Evolutionary conservation across 1,284 basidiomycete genomes (phyloP).

Genomic region (Leccinum pachyderme): DNA sequence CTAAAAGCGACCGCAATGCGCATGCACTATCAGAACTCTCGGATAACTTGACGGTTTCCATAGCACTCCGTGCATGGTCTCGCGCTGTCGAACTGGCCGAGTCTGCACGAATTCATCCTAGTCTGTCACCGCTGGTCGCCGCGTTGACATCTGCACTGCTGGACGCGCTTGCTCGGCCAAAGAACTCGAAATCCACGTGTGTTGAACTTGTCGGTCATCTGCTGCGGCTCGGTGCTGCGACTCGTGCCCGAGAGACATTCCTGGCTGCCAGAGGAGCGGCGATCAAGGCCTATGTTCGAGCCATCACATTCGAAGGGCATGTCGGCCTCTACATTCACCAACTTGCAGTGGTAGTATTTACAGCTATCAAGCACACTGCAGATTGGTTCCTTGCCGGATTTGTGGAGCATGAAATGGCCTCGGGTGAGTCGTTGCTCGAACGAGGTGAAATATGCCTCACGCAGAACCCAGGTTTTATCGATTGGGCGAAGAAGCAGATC

Average conservation of each 20-base stretch:
- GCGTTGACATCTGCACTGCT: slow-evolving; percentile 75
- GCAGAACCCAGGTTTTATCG: slow-evolving; percentile 71
- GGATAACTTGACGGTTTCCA: slow-evolving; percentile 89
- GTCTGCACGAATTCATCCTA: slow-evolving; percentile 70
- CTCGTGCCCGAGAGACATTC: slow-evolving; percentile 71
- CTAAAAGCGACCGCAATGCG: slow-evolving; percentile 73
- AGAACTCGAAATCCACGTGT: slow-evolving; percentile 77
- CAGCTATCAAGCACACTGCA: slow-evolving; percentile 89
- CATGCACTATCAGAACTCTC: slow-evolving; percentile 89
- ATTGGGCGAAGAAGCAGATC: slow-evolving; percentile 91
- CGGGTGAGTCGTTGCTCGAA: slow-evolving; percentile 47
- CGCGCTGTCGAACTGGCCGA: slow-evolving; percentile 83
- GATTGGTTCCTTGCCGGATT: slow-evolving; percentile 98
- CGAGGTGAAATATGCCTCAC: slow-evolving; percentile 1
- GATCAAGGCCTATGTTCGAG: slow-evolving; percentile 73
- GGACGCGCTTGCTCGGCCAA: slow-evolving; percentile 69
- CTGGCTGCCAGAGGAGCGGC: slow-evolving; percentile 77
- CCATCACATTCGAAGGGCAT: slow-evolving; percentile 91
- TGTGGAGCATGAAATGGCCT: slow-evolving; percentile 91
- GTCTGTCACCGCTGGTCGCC: slow-evolving; percentile 64
- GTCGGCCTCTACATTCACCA: slow-evolving; percentile 80
- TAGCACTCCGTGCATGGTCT: slow-evolving; percentile 88
- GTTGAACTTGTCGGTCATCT: slow-evolving; percentile 74
- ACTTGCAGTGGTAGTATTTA: slow-evolving; percentile 82
- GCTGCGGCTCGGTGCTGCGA: slow-evolving; percentile 69